A percentile compares a stretch with the other conserved stretches of the same genome.
Evolutionary conservation across 202 grass and related monocot genomes (phyloP).

Genomic region (Hordeum pubiflorum): DNA sequence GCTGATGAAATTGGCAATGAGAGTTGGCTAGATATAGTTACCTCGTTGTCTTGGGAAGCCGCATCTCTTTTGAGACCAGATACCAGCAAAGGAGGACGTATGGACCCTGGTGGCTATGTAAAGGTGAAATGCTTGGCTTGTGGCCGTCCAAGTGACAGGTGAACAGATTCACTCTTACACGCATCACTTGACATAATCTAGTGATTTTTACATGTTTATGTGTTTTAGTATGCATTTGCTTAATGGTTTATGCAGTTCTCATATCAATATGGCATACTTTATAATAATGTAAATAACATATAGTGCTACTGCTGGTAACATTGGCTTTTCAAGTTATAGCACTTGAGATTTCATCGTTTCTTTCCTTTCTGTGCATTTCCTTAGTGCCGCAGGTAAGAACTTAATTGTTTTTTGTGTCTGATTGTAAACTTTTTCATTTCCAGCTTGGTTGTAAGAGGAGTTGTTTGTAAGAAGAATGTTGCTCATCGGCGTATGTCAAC

Average conservation of each 20-base stretch:
- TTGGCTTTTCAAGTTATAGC: neutral
- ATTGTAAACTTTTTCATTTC: slow-evolving; percentile 18
- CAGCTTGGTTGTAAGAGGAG: slow-evolving; percentile 81
- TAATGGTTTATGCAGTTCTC: slow-evolving; percentile 12
- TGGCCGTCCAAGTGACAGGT: slow-evolving; percentile 76
- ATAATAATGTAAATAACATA: slow-evolving; percentile 4
- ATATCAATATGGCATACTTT: neutral
- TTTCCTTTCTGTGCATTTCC: slow-evolving; percentile 18
- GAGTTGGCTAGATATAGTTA: slow-evolving; percentile 94
- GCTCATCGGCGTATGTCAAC: slow-evolving; percentile 78
- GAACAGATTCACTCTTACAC: slow-evolving; percentile 3
- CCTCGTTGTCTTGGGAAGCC: slow-evolving; percentile 86
- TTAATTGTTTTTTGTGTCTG: slow-evolving; percentile 16
- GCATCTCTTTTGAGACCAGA: slow-evolving; percentile 88
- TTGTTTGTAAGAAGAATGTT: slow-evolving; percentile 99
- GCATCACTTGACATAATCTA: slow-evolving; percentile 7
- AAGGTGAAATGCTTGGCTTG: slow-evolving; percentile 96
- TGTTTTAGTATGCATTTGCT: slow-evolving; percentile 1
- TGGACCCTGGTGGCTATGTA: slow-evolving; percentile 96
- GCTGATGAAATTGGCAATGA: slow-evolving; percentile 51
- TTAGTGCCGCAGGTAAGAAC: slow-evolving; percentile 18
- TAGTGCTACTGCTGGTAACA: neutral
- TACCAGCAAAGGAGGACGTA: slow-evolving; percentile 91
- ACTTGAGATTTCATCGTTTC: neutral
- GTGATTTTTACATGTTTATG: slow-evolving; percentile 25